phyloP scores from a whole-genome alignment of 2,329 filamentous ascomycete genomes.

The Falciphora oryzae region DNA sequence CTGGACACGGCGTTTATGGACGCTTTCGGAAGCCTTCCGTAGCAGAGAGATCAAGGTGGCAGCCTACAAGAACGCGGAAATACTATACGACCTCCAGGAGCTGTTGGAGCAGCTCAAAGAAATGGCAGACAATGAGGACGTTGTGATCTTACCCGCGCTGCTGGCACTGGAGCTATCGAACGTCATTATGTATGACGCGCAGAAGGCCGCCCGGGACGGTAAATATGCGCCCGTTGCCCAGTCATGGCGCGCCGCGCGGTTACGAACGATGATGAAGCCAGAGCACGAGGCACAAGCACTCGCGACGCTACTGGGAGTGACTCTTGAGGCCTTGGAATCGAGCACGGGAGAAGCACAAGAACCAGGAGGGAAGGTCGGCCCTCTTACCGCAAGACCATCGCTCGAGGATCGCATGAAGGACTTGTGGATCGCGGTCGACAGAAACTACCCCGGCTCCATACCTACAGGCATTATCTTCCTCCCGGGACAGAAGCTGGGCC shows the following conservation, averaged over 20 bases:
- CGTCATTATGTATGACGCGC: too few relatives aligned
- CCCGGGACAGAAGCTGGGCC: background rate
- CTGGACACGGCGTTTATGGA: constrained; percentile 8
- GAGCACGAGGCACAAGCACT: background rate
- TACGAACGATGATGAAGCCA: background rate
- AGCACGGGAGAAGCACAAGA: background rate
- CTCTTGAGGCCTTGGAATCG: background rate
- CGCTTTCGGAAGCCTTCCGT: constrained; percentile 4
- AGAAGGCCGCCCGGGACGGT: too few relatives aligned
- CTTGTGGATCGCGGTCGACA: background rate
- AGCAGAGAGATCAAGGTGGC: background rate
- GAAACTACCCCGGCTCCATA: background rate
- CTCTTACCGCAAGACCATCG: too few relatives aligned
- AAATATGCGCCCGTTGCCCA: too few relatives aligned
- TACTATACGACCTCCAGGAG: too few relatives aligned
- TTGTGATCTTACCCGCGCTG: too few relatives aligned
- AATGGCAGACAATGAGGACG: too few relatives aligned
- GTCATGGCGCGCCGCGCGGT: too few relatives aligned
- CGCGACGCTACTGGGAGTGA: background rate
- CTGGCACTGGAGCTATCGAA: too few relatives aligned
- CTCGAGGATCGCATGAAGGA: background rate
- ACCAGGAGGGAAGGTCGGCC: background rate
- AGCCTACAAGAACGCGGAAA: background rate
- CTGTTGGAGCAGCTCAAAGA: too few relatives aligned
- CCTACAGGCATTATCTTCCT: constrained; percentile 1